Conservation (phyloP, 495 filamentous ascomycete genomes). For the Hypomontagnella monticulosa region DNA sequence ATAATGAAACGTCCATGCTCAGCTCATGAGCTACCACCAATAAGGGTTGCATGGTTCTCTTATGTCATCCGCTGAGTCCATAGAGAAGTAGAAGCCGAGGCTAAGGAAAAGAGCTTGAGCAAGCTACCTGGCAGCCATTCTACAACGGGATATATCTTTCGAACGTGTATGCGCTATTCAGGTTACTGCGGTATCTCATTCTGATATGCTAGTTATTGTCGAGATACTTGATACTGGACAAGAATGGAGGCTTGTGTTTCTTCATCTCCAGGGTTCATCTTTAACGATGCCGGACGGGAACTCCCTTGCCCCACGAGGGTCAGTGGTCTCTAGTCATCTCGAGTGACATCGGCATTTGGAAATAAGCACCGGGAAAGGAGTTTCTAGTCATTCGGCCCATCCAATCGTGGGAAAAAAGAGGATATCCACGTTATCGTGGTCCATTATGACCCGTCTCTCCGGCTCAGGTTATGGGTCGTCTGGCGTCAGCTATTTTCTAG, state of each 20-base stretch:
- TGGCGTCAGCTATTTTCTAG: constrained; percentile 25
- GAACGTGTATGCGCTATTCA: neutral
- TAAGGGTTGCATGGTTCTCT: neutral
- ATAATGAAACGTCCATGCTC: neutral
- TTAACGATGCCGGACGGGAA: too few species aligned
- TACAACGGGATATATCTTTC: neutral
- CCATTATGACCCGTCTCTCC: neutral
- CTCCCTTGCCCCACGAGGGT: too few species aligned
- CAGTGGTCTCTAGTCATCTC: too few species aligned
- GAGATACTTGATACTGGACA: neutral
- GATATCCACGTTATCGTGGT: neutral
- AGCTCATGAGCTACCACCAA: neutral
- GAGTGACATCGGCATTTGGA: too few species aligned
- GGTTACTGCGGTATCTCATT: neutral
- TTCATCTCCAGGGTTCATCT: too few species aligned
- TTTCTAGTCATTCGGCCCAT: too few species aligned
- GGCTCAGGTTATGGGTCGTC: neutral
- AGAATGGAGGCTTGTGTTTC: too few species aligned
- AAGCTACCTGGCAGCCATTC: too few species aligned
- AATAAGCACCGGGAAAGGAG: too few species aligned
- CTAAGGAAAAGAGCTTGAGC: too few species aligned
- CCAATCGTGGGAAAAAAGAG: neutral
- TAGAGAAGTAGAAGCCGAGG: too few species aligned
- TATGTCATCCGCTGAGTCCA: neutral
- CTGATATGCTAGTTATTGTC: neutral